These are phyloP conservation scores for Aspergillus intermedius DNA, from an alignment of 2,329 filamentous ascomycete genomes.

Conservation along the genomic window DNA sequence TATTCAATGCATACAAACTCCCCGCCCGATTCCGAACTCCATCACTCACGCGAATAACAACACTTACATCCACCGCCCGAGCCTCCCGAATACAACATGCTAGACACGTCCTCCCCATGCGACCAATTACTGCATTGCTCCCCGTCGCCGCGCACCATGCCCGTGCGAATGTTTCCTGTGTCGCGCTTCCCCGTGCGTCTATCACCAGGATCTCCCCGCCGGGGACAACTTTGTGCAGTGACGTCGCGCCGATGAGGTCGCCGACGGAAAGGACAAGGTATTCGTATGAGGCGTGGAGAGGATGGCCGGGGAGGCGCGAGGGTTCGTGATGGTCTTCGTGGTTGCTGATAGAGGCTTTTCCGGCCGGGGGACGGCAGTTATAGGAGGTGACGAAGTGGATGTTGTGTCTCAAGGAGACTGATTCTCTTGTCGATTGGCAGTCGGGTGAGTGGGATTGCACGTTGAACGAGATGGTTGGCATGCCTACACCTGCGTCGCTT, in stretches of 20 bases:
- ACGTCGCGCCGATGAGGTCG: background rate
- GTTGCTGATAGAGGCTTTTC: constrained; percentile 16
- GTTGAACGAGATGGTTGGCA: constrained; percentile 23
- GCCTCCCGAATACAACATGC: constrained; percentile 40
- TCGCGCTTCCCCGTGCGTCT: constrained; percentile 28
- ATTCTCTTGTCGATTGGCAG: constrained; percentile 13
- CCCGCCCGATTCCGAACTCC: background rate
- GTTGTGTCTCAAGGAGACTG: constrained; percentile 43
- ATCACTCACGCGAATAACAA: constrained; percentile 35
- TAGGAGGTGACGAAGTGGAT: constrained; percentile 51
- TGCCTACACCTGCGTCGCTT: constrained; percentile 11
- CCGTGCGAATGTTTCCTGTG: constrained; percentile 36
- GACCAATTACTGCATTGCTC: constrained; percentile 35
- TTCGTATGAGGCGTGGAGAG: constrained; percentile 29
- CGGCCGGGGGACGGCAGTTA: constrained; percentile 44
- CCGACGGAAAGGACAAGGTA: background rate
- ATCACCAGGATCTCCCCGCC: constrained; percentile 25
- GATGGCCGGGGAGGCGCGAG: constrained; percentile 32
- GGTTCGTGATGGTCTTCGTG: constrained; percentile 3
- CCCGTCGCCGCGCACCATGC: constrained; percentile 41
- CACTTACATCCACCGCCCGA: constrained; percentile 31
- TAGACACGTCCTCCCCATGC: constrained; percentile 33
- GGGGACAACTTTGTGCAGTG: background rate
- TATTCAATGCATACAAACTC: background rate
- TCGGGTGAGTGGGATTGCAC: constrained; percentile 9